Evolutionary conservation across 768 basidiomycete species (phyloP).

Genomic region (Lactarius indigo): DNA sequence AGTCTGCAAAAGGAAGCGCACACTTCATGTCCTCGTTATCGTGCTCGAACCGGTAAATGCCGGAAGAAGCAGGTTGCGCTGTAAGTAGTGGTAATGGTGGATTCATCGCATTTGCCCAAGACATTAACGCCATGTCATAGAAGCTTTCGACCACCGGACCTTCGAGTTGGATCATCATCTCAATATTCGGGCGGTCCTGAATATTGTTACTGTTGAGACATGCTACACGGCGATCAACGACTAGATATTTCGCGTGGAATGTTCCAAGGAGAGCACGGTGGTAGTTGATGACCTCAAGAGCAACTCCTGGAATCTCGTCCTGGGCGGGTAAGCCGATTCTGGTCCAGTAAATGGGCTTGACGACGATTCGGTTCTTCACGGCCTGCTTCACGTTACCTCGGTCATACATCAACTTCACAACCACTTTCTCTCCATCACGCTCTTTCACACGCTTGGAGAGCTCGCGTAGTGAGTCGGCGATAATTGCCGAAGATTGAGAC

Average conservation of each 20-base stretch:
- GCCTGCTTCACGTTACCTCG: slow-evolving; percentile 57
- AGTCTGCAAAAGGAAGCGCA: slow-evolving; percentile 13
- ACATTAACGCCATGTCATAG: slow-evolving; percentile 65
- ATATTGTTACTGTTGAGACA: slow-evolving; percentile 68
- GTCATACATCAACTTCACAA: slow-evolving; percentile 70
- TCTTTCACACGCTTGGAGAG: slow-evolving; percentile 42
- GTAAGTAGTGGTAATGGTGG: slow-evolving; percentile 44
- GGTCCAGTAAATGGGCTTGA: slow-evolving; percentile 44
- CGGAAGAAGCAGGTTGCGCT: slow-evolving; percentile 33
- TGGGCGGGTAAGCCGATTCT: slow-evolving; percentile 49
- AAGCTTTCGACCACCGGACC: slow-evolving; percentile 66
- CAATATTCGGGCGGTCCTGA: slow-evolving; percentile 50
- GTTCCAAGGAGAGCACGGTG: slow-evolving; percentile 58
- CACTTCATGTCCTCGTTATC: slow-evolving; percentile 30
- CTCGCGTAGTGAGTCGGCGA: slow-evolving; percentile 40
- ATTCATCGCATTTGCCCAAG: slow-evolving; percentile 49
- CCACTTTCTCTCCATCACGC: slow-evolving; percentile 43
- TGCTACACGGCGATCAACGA: slow-evolving; percentile 66
- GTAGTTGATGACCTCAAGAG: slow-evolving; percentile 58
- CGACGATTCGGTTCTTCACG: slow-evolving; percentile 44
- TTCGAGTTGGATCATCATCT: slow-evolving; percentile 69
- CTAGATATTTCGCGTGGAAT: slow-evolving; percentile 68
- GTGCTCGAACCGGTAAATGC: slow-evolving; percentile 42
- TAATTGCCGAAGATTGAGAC: slow-evolving; percentile 47
- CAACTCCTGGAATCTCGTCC: slow-evolving; percentile 56